Evolutionary conservation across 73 alveolate genomes (phyloP).

Genomic region (Paramecium primaurelia): DNA sequence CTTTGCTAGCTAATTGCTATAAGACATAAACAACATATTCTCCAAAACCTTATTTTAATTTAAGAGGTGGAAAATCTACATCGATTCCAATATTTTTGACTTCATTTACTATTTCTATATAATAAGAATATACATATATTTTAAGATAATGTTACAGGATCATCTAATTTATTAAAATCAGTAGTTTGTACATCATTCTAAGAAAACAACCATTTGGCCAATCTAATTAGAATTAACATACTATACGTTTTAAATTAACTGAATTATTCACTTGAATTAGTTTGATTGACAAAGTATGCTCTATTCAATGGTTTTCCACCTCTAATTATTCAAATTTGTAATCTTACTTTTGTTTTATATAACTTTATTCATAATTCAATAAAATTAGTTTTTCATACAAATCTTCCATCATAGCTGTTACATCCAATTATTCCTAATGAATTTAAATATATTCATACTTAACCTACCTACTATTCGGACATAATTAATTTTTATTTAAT

Average conservation of each 20-base stretch:
- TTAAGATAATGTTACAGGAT: conserved; percentile 50
- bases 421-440: conserved; percentile 33
- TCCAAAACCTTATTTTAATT: conserved; percentile 52
- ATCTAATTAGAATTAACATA: not conserved
- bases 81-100: conserved; percentile 57
- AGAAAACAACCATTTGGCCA: conserved; percentile 51
- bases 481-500: not conserved
- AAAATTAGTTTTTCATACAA: conserved; percentile 38
- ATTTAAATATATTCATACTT: not conserved
- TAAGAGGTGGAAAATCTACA: conserved; percentile 47
- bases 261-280: conserved; percentile 51
- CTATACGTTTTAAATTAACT: conserved; percentile 30
- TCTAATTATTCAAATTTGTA: not conserved
- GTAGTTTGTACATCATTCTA: conserved; percentile 33
- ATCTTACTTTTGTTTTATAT: not conserved
- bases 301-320: conserved; percentile 27
- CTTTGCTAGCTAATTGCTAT: conserved; percentile 44
- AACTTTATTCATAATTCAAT: conserved; percentile 23
- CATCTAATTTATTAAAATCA: conserved; percentile 53
- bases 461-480: not conserved
- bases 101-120: conserved; percentile 16
- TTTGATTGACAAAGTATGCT: conserved; percentile 23
- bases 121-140: conserved; percentile 9
- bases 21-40: conserved; percentile 48
- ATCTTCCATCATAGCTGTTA: conserved; percentile 3